These are phyloP conservation scores for Orbilia oligospora DNA, from an alignment of 2,329 filamentous ascomycete genomes.

Conservation along the genomic window DNA sequence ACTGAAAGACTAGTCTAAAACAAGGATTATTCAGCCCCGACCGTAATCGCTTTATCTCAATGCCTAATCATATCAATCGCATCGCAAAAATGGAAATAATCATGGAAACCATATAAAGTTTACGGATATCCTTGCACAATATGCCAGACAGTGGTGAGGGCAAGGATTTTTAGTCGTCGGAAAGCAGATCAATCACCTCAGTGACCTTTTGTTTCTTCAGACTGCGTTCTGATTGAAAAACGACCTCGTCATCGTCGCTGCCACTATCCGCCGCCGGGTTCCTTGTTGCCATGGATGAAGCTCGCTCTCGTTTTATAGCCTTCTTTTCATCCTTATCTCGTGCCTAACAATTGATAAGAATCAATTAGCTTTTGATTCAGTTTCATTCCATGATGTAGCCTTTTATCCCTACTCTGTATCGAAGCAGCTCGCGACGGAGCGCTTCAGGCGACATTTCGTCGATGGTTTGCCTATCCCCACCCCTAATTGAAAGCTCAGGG, in stretches of 20 bases:
- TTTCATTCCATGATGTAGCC: not conserved
- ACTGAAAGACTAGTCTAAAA: not conserved
- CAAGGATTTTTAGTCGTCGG: not conserved
- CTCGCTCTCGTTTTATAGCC: constrained; percentile 11
- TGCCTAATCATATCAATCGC: not conserved
- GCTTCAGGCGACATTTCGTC: constrained; percentile 36
- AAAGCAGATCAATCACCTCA: constrained; percentile 27
- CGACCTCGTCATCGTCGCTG: constrained; percentile 20
- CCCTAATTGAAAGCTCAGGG: not conserved
- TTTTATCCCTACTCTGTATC: constrained; percentile 31
- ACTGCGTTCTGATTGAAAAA: constrained; percentile 21
- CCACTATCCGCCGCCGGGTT: not conserved
- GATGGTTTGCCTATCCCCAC: not conserved
- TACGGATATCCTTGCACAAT: too few species aligned
- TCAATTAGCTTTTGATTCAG: not conserved
- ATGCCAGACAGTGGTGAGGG: too few species aligned
- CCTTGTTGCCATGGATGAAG: not conserved
- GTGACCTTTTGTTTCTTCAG: constrained; percentile 26
- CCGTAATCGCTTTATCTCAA: not conserved
- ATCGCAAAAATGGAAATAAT: not conserved
- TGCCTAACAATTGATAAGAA: constrained; percentile 5
- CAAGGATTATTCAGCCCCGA: not conserved
- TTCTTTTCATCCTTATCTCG: not conserved
- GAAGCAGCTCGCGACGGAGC: constrained; percentile 30
- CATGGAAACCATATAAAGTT: not conserved